These are phyloP conservation scores for Cicer arietinum DNA, from an alignment of 306 rosid genomes.

Conservation along the genomic window DNA sequence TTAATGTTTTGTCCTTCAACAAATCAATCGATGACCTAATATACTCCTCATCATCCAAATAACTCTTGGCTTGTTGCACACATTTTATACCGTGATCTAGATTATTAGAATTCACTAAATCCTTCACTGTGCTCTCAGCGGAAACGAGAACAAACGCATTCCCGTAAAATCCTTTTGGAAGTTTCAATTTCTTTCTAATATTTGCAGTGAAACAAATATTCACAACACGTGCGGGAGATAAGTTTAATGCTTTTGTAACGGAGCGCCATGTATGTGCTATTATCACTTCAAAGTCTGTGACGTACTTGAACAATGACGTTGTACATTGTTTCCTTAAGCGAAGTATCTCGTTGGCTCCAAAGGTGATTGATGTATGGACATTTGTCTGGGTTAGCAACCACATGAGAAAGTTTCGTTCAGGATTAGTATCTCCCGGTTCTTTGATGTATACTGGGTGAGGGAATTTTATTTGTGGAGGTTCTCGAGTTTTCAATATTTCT, in stretches of 20 bases:
- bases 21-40: slow-evolving; percentile 66
- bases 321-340: slow-evolving; percentile 64
- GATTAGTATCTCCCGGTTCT: slow-evolving; percentile 16
- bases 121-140: slow-evolving; percentile 57
- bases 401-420: slow-evolving; percentile 40
- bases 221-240: slow-evolving; percentile 42
- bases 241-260: slow-evolving; percentile 56
- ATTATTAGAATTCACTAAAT: slow-evolving; percentile 51
- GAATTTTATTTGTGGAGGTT: slow-evolving; percentile 41
- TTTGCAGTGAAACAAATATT: slow-evolving; percentile 75
- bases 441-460: slow-evolving; percentile 55
- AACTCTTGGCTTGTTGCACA: slow-evolving; percentile 64
- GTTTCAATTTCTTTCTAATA: slow-evolving; percentile 49
- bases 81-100: slow-evolving; percentile 52
- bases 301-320: slow-evolving; percentile 51
- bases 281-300: slow-evolving; percentile 65
- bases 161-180: slow-evolving; percentile 71
- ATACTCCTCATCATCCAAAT: slow-evolving; percentile 54
- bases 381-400: slow-evolving; percentile 57
- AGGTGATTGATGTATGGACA: slow-evolving; percentile 58
- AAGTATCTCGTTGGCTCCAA: slow-evolving; percentile 51
- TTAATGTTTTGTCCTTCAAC: slow-evolving; percentile 63
- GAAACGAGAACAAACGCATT: slow-evolving; percentile 72
- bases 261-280: slow-evolving; percentile 88
- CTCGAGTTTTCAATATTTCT: slow-evolving; percentile 57